Base-by-base conservation (phyloP, 2,329 filamentous ascomycete genomes). In the Ophiostoma piceae region DNA sequence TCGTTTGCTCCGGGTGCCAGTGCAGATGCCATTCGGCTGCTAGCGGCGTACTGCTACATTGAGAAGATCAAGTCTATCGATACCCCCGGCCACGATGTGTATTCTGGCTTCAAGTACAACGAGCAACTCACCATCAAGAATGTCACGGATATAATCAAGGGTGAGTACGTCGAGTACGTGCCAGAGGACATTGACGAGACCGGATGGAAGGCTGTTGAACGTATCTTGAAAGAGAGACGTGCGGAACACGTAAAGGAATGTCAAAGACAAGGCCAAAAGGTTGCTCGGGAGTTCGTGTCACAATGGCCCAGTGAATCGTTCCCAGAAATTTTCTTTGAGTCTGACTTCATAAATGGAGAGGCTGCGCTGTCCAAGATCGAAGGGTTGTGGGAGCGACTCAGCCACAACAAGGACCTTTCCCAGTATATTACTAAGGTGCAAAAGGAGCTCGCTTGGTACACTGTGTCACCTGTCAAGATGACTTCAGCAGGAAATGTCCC, bases 301-400 rank as follows among this genome's bases (percentile, higher is more conserved):
- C 12, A 60, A 1, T 73, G 72, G 72, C 68, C 69, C 1, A n/a
- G 47, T 0, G 16, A 2, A 16, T 2, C 14, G 3, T 16, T 4
- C 12, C 37, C 19, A 19, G 6, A 5, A 7, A 29, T 5, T 9
- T 29, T 37, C 4, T 68, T 72, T 14, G 6, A 37, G 3, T 67
- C 68, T 1, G n/a, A 67, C 0, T 22, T 80, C 2, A 37, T 87
- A 0, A 74, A 85, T 71, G 29, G 79, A 7, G 51, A 71, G 0
- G 71, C 75, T 12, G 84, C 83, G 2, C 51, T 85, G 1, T 73
- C 77, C 0, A 73, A 75, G 0, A 74, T 87, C 16, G 72, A 73
- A 0, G 79, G 79, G 0, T 81, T 85, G 67, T 88, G 84, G 84
- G 72, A 76, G 4, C 79, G 82, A 0, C 73, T 85, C 0, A 81